Evolutionary conservation across 129 eudicot species (phyloP).

Genomic region (Centaurea solstitialis): DNA sequence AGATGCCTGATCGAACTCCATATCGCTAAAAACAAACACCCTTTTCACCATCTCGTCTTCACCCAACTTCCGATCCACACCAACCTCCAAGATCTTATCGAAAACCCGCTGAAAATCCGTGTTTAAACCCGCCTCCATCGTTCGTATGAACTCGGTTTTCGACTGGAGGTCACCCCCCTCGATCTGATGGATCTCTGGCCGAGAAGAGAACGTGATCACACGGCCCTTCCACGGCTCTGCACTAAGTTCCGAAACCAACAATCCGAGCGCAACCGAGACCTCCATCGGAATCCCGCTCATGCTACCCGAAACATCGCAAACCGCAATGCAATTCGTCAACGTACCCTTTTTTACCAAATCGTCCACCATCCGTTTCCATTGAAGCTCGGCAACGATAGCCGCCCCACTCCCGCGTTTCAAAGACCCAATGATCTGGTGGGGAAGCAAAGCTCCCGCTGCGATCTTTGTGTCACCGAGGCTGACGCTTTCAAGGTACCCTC

Average conservation of each 20-base stretch:
- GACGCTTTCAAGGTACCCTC: constrained; percentile 45
- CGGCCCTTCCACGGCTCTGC: constrained; percentile 64
- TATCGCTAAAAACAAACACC: constrained; percentile 67
- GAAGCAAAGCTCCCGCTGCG: constrained; percentile 61
- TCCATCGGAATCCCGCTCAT: constrained; percentile 55
- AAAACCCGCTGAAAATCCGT: constrained; percentile 55
- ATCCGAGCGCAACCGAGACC: constrained; percentile 55
- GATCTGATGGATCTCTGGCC: constrained; percentile 39
- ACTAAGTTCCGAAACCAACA: constrained; percentile 47
- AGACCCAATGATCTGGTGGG: constrained; percentile 40
- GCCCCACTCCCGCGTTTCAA: constrained; percentile 26
- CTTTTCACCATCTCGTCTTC: constrained; percentile 57
- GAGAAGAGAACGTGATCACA: constrained; percentile 35
- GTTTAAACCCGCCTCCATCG: constrained; percentile 33
- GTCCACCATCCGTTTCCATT: constrained; percentile 56
- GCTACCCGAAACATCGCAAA: constrained; percentile 64
- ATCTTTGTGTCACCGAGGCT: constrained; percentile 53
- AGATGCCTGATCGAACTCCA: constrained; percentile 56
- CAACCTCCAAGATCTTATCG: constrained; percentile 44
- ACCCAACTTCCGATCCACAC: constrained; percentile 37
- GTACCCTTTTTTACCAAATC: constrained; percentile 44
- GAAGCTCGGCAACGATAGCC: constrained; percentile 44
- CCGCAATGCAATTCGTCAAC: constrained; percentile 49
- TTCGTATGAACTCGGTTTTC: constrained; percentile 36
- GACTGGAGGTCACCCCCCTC: constrained; percentile 33